Percentiles rank a stretch among this genome's conserved stretches.
phyloP scores from a whole-genome alignment of 2,329 filamentous ascomycete species.

The Hypoxylon sp. region DNA sequence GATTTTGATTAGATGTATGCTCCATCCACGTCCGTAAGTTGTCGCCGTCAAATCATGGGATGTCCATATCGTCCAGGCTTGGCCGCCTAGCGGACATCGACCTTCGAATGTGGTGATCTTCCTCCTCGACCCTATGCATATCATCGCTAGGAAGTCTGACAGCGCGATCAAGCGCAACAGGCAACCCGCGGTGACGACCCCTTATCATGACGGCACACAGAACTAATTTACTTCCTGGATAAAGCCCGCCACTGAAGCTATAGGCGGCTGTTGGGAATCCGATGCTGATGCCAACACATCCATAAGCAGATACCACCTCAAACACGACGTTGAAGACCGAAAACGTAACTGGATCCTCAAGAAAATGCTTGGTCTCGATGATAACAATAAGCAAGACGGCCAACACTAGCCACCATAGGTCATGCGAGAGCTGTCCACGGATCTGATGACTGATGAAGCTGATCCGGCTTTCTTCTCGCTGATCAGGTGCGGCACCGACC shows the following conservation, averaged over 20 bases:
- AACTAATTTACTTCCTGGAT: slow-evolving; percentile 69
- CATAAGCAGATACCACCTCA: slow-evolving; percentile 70
- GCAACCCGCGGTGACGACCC: slow-evolving; percentile 68
- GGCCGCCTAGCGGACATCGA: slow-evolving; percentile 55
- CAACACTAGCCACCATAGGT: slow-evolving; percentile 75
- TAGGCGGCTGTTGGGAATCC: slow-evolving; percentile 67
- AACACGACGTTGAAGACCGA: slow-evolving; percentile 72
- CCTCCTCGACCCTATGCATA: slow-evolving; percentile 59
- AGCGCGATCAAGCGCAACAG: slow-evolving; percentile 70
- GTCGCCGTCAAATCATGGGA: slow-evolving; percentile 27
- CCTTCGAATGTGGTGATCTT: slow-evolving; percentile 59
- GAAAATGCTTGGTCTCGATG: slow-evolving; percentile 70
- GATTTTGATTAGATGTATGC: background rate
- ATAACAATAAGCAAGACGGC: slow-evolving; percentile 72
- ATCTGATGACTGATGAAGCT: slow-evolving; percentile 70
- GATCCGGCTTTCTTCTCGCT: slow-evolving; percentile 58
- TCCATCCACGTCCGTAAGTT: background rate
- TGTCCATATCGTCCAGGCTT: slow-evolving; percentile 43
- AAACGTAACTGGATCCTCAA: slow-evolving; percentile 66
- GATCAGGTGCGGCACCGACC: slow-evolving; percentile 48
- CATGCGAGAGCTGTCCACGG: slow-evolving; percentile 73
- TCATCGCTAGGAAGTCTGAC: slow-evolving; percentile 60
- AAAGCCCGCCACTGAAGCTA: slow-evolving; percentile 70
- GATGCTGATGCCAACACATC: slow-evolving; percentile 71
- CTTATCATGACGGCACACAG: slow-evolving; percentile 70